Conservation (phyloP, 2,329 filamentous ascomycete genomes). For the Nigrospora osmanthi region DNA sequence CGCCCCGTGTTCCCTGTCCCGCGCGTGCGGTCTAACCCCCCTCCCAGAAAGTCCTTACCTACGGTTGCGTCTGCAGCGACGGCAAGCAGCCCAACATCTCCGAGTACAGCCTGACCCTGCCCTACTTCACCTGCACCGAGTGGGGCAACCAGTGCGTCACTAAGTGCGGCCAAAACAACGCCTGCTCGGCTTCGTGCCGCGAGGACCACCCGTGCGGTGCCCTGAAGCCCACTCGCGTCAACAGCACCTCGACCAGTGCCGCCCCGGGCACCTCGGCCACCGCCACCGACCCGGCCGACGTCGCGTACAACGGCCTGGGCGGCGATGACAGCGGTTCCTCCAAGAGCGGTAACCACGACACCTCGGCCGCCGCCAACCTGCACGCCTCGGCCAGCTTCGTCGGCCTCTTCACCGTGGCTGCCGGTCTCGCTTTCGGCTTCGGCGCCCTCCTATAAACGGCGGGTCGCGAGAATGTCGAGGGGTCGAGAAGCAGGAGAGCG, state of each 20-base stretch:
- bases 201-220: conserved; percentile 68
- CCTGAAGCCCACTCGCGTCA: conserved; percentile 51
- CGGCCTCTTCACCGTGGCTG: conserved; percentile 28
- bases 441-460: conserved; percentile 23
- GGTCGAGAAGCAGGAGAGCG: too few species aligned
- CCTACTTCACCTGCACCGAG: conserved; percentile 68
- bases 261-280: conserved; percentile 26
- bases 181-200: conserved; percentile 55
- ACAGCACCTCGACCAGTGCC: conserved; percentile 38
- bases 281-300: conserved; percentile 13
- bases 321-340: conserved; percentile 8
- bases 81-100: conserved; percentile 62
- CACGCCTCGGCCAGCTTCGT: conserved; percentile 27
- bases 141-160: conserved; percentile 62
- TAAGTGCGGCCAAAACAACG: conserved; percentile 44
- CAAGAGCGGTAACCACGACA: conserved; percentile 5
- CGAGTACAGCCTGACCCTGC: conserved; percentile 71
- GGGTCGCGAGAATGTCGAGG: too few species aligned
- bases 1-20: not conserved
- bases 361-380: conserved; percentile 6
- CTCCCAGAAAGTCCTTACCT: conserved; percentile 49
- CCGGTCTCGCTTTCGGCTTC: conserved; percentile 30
- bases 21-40: not conserved
- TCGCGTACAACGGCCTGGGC: conserved; percentile 2
- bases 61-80: conserved; percentile 64